Base-by-base conservation (phyloP, 768 basidiomycete species). In the Boletus speciosus region DNA sequence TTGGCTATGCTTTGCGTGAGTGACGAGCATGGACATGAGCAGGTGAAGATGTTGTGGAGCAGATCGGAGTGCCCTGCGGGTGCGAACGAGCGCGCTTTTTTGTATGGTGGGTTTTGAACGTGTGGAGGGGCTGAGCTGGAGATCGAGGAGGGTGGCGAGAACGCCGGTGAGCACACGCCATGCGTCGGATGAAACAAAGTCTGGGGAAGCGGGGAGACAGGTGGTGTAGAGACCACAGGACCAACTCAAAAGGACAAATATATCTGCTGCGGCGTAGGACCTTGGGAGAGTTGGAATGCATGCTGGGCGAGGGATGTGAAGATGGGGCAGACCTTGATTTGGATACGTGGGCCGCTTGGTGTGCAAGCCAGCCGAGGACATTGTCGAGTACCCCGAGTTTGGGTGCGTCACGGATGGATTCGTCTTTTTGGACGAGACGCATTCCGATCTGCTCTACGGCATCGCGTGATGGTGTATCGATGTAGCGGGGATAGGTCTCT, bases 401-500 rank as follows among this genome's bases (percentile, higher is more conserved):
- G 19, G 67, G 70, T 78, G 42, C 29, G 73, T 74, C 9, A 61
- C 23, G 45, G 73, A 62, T 14, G 72, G 79, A 54, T 54, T 85
- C 82, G 60, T 92, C 88, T 36, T 80, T 81, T 25, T 74, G 73
- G 19, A 90, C 80, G 51, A 93, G 62, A 44, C 82, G 81, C 66
- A 82, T 78, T 0, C 81, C 83, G 31, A 92, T 78, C 2, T 72
- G 71, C 61, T 91, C 84, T 1, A 90, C 87, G 3, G 88, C 88
- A 51, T 82, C 78, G 56, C 85, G 77, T 1, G 92, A 94, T 45
- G 76, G 64, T 3, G 77, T 68, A 66, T 95, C 93, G 41, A 82
- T 73, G 75, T 93, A 93, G 61, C 86, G 82, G 15, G 88, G 83
- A 68, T 91, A 88, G 0, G 89, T 93, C 48, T 82, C 72, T 2